A percentile compares a stretch with the other conserved stretches of the same genome.
These are phyloP conservation scores for Leccinum variabile DNA, from an alignment of 1,284 basidiomycete genomes.

Conservation along the genomic window DNA sequence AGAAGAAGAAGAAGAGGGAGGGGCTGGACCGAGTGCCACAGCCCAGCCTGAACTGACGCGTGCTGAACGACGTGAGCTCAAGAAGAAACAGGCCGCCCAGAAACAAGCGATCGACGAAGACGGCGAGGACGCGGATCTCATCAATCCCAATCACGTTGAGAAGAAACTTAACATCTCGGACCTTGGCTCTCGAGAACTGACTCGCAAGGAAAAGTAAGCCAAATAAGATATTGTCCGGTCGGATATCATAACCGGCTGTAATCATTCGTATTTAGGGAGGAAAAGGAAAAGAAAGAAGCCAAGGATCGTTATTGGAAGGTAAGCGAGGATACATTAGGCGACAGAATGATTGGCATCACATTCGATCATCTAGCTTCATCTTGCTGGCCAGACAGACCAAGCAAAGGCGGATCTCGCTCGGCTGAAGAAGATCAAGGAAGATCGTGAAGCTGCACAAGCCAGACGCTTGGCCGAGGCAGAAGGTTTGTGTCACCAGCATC, in stretches of 20 bases:
- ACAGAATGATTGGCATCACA: conserved; percentile 5
- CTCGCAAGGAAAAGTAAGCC: conserved; percentile 67
- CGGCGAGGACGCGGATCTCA: conserved; percentile 59
- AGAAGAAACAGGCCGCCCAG: conserved; percentile 63
- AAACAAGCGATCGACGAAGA: conserved; percentile 45
- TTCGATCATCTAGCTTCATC: conserved; percentile 52
- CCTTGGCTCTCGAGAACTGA: conserved; percentile 55
- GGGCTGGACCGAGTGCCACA: conserved; percentile 37
- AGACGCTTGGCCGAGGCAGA: conserved; percentile 85
- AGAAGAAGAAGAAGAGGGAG: conserved; percentile 35
- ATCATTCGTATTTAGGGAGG: conserved; percentile 56
- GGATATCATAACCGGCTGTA: conserved; percentile 2
- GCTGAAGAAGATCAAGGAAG: conserved; percentile 81
- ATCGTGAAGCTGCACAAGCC: conserved; percentile 82
- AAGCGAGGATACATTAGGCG: conserved; percentile 12
- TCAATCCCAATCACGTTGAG: conserved; percentile 69
- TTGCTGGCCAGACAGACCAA: conserved; percentile 82
- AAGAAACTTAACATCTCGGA: conserved; percentile 70
- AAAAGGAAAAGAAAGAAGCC: conserved; percentile 87
- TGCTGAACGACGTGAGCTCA: conserved; percentile 66
- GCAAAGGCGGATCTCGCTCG: conserved; percentile 86
- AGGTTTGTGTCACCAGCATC: conserved; percentile 44
- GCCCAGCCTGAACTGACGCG: conserved; percentile 54
- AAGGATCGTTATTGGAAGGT: conserved; percentile 86
- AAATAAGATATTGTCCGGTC: not conserved